These are phyloP conservation scores for Erythrobasidium hasegawianum DNA, from an alignment of 1,284 basidiomycete genomes.

Conservation along the genomic window DNA sequence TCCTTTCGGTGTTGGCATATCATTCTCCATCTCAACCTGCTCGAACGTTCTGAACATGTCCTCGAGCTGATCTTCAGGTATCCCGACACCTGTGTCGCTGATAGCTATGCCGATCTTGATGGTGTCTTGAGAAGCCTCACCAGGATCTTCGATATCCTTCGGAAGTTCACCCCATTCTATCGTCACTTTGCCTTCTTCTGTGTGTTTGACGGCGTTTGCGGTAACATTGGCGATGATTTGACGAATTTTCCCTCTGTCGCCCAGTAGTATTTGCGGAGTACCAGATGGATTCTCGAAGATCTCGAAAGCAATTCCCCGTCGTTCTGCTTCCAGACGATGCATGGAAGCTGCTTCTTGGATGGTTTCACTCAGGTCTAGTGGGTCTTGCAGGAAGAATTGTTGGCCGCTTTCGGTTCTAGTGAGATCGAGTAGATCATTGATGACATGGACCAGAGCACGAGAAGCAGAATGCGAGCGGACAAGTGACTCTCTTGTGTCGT, in stretches of 20 bases:
- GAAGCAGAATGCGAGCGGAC: slow-evolving; percentile 75
- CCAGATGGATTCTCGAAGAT: slow-evolving; percentile 51
- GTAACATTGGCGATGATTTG: slow-evolving; percentile 79
- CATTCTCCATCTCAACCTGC: slow-evolving; percentile 62
- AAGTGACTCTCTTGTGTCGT: slow-evolving; percentile 74
- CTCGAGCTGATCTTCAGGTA: slow-evolving; percentile 66
- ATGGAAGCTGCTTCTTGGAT: slow-evolving; percentile 64
- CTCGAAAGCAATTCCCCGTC: slow-evolving; percentile 63
- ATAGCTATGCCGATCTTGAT: slow-evolving; percentile 57
- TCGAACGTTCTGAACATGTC: slow-evolving; percentile 83
- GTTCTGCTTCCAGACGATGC: slow-evolving; percentile 63
- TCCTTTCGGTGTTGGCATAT: slow-evolving; percentile 17
- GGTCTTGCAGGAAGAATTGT: slow-evolving; percentile 75
- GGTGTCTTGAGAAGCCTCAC: slow-evolving; percentile 44
- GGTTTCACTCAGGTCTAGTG: slow-evolving; percentile 66
- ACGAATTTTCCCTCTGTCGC: slow-evolving; percentile 60
- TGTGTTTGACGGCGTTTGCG: slow-evolving; percentile 81
- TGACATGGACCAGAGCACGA: slow-evolving; percentile 61
- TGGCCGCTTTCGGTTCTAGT: slow-evolving; percentile 76
- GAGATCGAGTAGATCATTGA: slow-evolving; percentile 80
- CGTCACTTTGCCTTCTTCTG: slow-evolving; percentile 50
- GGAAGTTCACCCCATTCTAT: slow-evolving; percentile 44
- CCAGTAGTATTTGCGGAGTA: slow-evolving; percentile 43
- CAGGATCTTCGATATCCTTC: slow-evolving; percentile 25
- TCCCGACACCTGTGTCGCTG: slow-evolving; percentile 55